Evolutionary conservation across 768 basidiomycete species (phyloP), one percentile per base, ranked within the genome.

Genomic region (Ramaria sp.): DNA sequence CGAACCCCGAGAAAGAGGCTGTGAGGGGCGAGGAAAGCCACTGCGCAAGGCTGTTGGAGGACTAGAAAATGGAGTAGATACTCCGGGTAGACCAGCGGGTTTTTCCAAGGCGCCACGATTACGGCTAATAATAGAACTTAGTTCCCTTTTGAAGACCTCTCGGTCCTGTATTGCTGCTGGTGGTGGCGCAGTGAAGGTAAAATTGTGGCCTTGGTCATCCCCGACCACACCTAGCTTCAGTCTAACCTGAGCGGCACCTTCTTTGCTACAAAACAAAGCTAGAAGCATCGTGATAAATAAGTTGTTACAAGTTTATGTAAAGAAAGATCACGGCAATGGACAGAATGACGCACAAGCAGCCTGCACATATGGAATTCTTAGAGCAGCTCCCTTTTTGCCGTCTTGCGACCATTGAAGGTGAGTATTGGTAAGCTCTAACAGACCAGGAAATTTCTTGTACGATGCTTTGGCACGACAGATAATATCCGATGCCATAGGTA

Each of bases 251-350:
- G 85, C 69, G 5, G 87, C 82, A 52, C 84, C 85, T 62, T 85
- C 83, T 62, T 92, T 92, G 65, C 87, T 89, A 62, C 85, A 89
- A 64, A 90, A 91, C 34, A 93, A 74, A 16, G 87, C 88, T 88
- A 64, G 3, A 34, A n/a, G 3, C 8, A 34, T 13, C 32, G 32
- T 9, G 3, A 34, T 3, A n/a, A 58, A 45, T 39, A 50, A 45
- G 57, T 37, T 52, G 52, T 60, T 36, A 59, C 50, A 56, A 27
- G 51, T 41, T 41, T 27, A 57, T 45, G 36, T 28, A 38, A 48
- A 43, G 18, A 48, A 52, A 30, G 61, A 52, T 36, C 60, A 56
- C 59, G 62, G 25, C 57, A 60, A 50, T 57, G 50, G 43, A 59
- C 2, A 42, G 43, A 53, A 16, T 41, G 52, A 75, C 76, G 75